These are phyloP conservation scores for Schwanniomyces vanrijiae DNA, from an alignment of 805 yeast species.

Conservation along the genomic window DNA sequence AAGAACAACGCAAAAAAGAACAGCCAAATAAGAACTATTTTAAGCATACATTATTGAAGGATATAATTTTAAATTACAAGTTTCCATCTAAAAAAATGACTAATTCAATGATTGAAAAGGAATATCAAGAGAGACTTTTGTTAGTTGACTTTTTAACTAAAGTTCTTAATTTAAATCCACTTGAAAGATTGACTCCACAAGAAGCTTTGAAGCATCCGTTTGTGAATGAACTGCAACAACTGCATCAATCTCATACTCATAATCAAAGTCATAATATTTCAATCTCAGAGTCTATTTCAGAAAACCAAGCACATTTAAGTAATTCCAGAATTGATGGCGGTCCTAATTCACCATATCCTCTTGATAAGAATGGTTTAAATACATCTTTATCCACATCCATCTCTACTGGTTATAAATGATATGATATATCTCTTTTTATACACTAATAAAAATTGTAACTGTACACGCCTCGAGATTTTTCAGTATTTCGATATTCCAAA, in stretches of 20 bases:
- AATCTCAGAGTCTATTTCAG: not conserved
- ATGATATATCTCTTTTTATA: not conserved
- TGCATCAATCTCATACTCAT: not conserved
- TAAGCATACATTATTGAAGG: conserved; percentile 59
- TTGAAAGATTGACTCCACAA: conserved; percentile 96
- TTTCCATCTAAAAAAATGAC: conserved; percentile 61
- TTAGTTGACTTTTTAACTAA: conserved; percentile 79
- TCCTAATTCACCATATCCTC: not conserved
- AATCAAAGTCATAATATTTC: not conserved
- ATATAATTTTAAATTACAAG: conserved; percentile 76
- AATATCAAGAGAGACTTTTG: conserved; percentile 67
- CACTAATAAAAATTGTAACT: not conserved
- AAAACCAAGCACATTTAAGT: not conserved
- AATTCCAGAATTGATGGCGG: not conserved
- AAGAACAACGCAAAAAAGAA: conserved; percentile 44
- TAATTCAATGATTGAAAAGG: conserved; percentile 58
- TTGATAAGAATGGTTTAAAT: not conserved
- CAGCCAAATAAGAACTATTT: conserved; percentile 86
- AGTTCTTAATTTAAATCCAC: conserved; percentile 79
- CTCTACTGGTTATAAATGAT: conserved; percentile 1
- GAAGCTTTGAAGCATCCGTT: conserved; percentile 93
- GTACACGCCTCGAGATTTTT: not conserved
- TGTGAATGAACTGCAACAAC: conserved; percentile 40
- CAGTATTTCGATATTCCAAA: not conserved
- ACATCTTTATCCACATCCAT: not conserved